Base-by-base conservation (phyloP, 2,329 filamentous ascomycete genomes). In the Fusarium compactum region DNA sequence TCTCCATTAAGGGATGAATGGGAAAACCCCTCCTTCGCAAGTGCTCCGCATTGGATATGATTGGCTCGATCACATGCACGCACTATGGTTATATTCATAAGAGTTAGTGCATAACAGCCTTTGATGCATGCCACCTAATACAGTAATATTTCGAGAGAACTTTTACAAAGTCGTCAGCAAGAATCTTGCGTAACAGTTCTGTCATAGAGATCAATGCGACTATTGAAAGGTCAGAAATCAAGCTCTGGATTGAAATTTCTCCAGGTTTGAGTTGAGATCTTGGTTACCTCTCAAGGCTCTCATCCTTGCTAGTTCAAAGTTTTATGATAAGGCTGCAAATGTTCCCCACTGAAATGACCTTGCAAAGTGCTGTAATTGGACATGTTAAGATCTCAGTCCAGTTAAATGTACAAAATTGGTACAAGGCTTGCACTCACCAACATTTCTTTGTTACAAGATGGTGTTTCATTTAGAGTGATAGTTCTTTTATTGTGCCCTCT, bases 121-220 rank as follows among this genome's bases (percentile, higher is more conserved):
- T 43, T 5, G 2, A 15, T 32, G 5, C 20, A 2, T 15, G 8
- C n/a, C 20, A 27, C 24, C 50, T n/a, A 16, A 3, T 22, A 41
- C 9, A 43, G 32, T 6, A 29, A 41, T 34, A 51, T 41, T 12
- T 29, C 8, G 18, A 34, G 16, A 14, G 2, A 41, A 9, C 2
- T 25, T 25, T 25, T 4, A 15, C 25, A 14, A 12, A 18, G 5
- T 2, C 5, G 9, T 29, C 14, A 2, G 9, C 1, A 6, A 12
- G 8, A 8, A n/a, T n/a, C n/a, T 22, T 5, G 32, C 15, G 30
- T 62, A 30, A 45, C 1, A 12, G 18, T 52, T n/a, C 0, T 0
- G 0, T 22, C 15, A 8, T 15, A 2, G 22, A 6, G 6, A 11
- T 0, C 4, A 1, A 25, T n/a, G 14, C 8, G n/a, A 16, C 4